Evolutionary conservation across 176 grass and related monocot species (phyloP), one percentile per base, ranked within the genome.

Genomic region (Zizania latifolia): DNA sequence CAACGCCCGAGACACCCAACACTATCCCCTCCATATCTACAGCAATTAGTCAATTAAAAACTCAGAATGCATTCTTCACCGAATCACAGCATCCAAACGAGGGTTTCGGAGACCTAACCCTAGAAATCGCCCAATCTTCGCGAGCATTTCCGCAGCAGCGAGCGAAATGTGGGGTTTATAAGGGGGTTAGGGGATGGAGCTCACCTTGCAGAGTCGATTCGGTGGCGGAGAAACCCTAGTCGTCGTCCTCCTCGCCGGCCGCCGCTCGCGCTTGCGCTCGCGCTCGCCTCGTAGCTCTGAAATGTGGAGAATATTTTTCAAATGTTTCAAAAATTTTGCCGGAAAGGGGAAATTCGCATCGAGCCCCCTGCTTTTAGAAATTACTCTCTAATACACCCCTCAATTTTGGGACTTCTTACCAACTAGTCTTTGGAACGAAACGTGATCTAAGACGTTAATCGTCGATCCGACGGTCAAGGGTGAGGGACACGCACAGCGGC

Each of bases 1-100:
- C 64, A 17, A n/a, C 31, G 31, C 4, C 17, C n/a, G 43, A 19
- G 43, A 76, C 12, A 65, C 33, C 23, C 37, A 27, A 17, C 46
- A 1, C 58, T 17, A 39, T 71, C 48, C 65, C 85, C 58, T 83
- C 80, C 80, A 83, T 87, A 8, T 68, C 75, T 10, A 51, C 60
- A 28, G 7, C 0, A 8, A 30, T 9, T 0, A 76, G 68, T 12
- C 44, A n/a, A 59, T n/a, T n/a, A n/a, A n/a, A n/a, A n/a, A n/a
- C n/a, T n/a, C n/a, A n/a, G n/a, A n/a, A n/a, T n/a, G n/a, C n/a
- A 17, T 10, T 8, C 14, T 57, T 7, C 31, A 21, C 79, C 35
- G 62, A 81, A 36, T 21, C 33, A 30, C 17, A 36, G 32, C 8
- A 65, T 22, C 33, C 62, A 35, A 60, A 16, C 15, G 17, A 22